phyloP scores from a whole-genome alignment of 345 rosid genomes.

The Mangifera indica region DNA sequence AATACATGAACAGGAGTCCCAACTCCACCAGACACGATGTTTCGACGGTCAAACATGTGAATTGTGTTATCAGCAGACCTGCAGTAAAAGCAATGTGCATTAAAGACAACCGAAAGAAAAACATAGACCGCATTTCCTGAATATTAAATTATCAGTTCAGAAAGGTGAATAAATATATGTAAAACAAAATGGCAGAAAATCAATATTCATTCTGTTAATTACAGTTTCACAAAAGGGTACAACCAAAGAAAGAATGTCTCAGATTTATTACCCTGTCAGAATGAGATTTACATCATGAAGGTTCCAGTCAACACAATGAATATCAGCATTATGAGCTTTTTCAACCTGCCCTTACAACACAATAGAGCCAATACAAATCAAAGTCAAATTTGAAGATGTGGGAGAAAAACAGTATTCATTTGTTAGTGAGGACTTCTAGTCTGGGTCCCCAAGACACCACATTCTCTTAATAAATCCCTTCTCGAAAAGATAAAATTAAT shows the following conservation, averaged over 20 bases:
- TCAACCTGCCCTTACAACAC: slow-evolving; percentile 46
- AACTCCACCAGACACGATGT: slow-evolving; percentile 51
- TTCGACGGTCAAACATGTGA: slow-evolving; percentile 58
- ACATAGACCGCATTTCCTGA: not conserved
- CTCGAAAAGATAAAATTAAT: not conserved
- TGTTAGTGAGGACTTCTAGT: not conserved
- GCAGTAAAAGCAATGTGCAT: slow-evolving; percentile 5
- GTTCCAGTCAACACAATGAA: slow-evolving; percentile 82
- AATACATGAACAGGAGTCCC: slow-evolving; percentile 70
- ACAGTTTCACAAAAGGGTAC: not conserved
- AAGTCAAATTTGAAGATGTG: not conserved
- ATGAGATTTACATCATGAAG: slow-evolving; percentile 58
- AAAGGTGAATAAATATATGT: not conserved
- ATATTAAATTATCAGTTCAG: not conserved
- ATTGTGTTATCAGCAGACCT: slow-evolving; percentile 53
- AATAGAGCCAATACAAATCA: not conserved
- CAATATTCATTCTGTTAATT: not conserved
- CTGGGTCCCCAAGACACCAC: not conserved
- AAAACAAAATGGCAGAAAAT: not conserved
- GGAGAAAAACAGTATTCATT: not conserved
- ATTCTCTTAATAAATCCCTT: not conserved
- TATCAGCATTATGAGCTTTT: slow-evolving; percentile 65
- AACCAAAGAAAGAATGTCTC: not conserved
- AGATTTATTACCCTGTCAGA: slow-evolving; percentile 52
- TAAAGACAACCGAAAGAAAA: not conserved